phyloP scores from a whole-genome alignment of 768 basidiomycete genomes.

The Calocybe gangraenosa region DNA sequence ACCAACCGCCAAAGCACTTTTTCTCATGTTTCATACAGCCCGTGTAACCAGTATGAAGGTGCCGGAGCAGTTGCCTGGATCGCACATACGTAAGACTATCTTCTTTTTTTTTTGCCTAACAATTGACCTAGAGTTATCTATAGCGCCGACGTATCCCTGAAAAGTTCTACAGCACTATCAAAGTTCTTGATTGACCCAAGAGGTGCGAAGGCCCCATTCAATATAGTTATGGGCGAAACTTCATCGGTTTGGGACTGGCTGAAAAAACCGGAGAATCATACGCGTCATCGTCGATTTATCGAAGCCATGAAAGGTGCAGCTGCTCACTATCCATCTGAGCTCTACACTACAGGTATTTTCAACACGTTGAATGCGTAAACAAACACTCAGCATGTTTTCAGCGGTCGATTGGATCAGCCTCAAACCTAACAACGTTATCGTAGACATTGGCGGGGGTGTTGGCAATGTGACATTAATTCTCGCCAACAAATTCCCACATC shows the following conservation, averaged over 20 bases:
- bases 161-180: conserved; percentile 5
- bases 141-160: conserved; percentile 17
- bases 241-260: conserved; percentile 22
- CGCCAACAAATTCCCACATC: conserved; percentile 1
- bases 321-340: neutral
- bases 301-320: conserved; percentile 17
- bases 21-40: neutral
- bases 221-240: conserved; percentile 15
- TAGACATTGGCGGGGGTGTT: conserved; percentile 9
- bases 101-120: neutral
- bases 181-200: conserved; percentile 12
- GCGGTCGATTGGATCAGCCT: neutral
- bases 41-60: conserved; percentile 4
- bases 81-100: conserved; percentile 8
- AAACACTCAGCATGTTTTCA: neutral
- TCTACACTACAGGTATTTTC: neutral
- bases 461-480: neutral
- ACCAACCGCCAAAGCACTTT: neutral
- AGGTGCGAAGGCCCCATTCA: conserved; percentile 13
- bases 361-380: neutral
- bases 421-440: neutral
- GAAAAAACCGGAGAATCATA: conserved; percentile 22
- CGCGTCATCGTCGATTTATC: conserved; percentile 18
- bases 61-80: conserved; percentile 7
- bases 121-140: neutral